Evolutionary conservation across 2,329 filamentous ascomycete genomes (phyloP).

Genomic region (Tolypocladium guangdongense): DNA sequence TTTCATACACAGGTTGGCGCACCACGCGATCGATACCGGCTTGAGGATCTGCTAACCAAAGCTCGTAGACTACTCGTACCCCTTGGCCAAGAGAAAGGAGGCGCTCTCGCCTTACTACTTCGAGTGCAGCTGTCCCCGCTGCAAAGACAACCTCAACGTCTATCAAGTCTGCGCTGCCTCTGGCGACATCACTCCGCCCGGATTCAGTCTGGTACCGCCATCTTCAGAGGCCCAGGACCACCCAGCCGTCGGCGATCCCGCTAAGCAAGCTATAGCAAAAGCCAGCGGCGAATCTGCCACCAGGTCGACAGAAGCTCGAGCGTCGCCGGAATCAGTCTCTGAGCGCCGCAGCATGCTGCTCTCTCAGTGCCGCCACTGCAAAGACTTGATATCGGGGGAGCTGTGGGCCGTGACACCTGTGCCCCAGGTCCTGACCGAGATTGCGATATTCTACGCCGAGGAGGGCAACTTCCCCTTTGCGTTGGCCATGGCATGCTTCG

Average conservation of each 20-base stretch:
- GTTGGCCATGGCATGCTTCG: slow-evolving; percentile 36
- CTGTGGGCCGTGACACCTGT: slow-evolving; percentile 41
- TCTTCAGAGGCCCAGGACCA: slow-evolving; percentile 17
- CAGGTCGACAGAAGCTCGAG: slow-evolving; percentile 13
- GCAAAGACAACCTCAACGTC: slow-evolving; percentile 37
- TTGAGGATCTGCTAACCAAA: background rate
- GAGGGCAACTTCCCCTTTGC: slow-evolving; percentile 29
- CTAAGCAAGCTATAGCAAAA: slow-evolving; percentile 8
- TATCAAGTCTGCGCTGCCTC: slow-evolving; percentile 38
- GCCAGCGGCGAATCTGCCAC: slow-evolving; percentile 15
- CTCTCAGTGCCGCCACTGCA: slow-evolving; percentile 13
- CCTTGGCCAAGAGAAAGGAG: slow-evolving; percentile 28
- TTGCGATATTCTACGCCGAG: slow-evolving; percentile 33
- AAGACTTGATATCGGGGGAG: slow-evolving; percentile 11
- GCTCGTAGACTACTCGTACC: slow-evolving; percentile 34
- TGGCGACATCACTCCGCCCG: slow-evolving; percentile 31
- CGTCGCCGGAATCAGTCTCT: slow-evolving; percentile 12
- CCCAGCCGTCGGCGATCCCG: slow-evolving; percentile 11
- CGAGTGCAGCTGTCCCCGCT: slow-evolving; percentile 38
- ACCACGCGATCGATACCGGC: background rate
- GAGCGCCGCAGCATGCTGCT: slow-evolving; percentile 12
- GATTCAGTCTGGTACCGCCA: slow-evolving; percentile 32
- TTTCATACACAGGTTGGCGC: slow-evolving; percentile 49
- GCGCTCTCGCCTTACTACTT: slow-evolving; percentile 41
- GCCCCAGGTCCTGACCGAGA: slow-evolving; percentile 30